A percentile compares a stretch with the other conserved stretches of the same genome.
These are phyloP conservation scores for Pyrenochaeta sp. DNA, from an alignment of 2,329 filamentous ascomycete species.

Conservation along the genomic window DNA sequence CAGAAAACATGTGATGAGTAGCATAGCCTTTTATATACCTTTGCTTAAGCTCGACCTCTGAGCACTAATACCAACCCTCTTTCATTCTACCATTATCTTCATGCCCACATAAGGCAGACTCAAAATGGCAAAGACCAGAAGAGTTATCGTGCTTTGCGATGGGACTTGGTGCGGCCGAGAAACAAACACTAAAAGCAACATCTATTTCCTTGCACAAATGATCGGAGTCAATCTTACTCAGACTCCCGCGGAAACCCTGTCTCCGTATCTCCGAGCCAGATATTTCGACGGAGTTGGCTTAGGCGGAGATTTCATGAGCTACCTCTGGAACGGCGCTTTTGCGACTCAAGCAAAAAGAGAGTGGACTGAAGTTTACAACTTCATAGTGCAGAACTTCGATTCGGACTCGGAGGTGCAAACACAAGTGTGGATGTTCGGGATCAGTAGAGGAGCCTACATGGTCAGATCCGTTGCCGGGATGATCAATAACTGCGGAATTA, in stretches of 20 bases:
- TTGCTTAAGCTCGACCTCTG: neutral
- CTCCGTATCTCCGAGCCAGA: neutral
- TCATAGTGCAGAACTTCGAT: neutral
- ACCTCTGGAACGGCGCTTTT: neutral
- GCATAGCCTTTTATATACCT: neutral
- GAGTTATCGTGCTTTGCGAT: neutral
- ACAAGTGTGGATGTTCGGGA: neutral
- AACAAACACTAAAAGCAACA: neutral
- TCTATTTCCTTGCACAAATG: neutral
- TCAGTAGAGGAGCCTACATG: neutral
- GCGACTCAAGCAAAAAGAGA: neutral
- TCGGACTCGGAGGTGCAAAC: neutral
- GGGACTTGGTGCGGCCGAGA: neutral
- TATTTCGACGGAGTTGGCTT: neutral
- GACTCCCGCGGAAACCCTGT: neutral
- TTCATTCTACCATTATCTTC: neutral
- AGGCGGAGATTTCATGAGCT: neutral
- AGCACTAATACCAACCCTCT: neutral
- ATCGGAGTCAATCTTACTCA: neutral
- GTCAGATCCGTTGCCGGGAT: neutral
- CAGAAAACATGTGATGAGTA: constrained; percentile 5
- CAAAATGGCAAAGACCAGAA: neutral
- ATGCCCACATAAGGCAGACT: neutral
- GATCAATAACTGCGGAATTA: neutral
- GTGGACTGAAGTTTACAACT: neutral